Conservation (phyloP, 345 rosid species). For the Aquilaria yunnanensis region DNA sequence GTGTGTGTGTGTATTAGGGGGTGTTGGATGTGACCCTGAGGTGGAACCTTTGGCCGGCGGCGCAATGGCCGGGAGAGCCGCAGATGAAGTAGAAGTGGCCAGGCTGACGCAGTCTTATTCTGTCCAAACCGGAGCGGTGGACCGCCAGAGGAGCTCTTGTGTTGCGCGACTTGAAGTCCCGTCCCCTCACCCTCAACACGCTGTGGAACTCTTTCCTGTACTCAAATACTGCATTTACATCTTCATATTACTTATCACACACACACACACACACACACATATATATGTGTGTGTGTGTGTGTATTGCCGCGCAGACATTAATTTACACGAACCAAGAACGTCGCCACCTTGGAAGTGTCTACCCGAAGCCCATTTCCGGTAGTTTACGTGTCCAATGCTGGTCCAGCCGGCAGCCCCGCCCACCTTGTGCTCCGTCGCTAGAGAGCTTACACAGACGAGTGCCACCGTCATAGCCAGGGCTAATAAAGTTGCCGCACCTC, state of each 20-base stretch:
- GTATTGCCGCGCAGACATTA: too few species aligned
- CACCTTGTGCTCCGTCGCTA: slow-evolving; percentile 15
- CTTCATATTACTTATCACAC: too few species aligned
- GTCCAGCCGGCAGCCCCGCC: slow-evolving; percentile 26
- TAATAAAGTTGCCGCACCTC: background rate
- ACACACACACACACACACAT: too few species aligned
- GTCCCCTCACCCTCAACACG: slow-evolving; percentile 12
- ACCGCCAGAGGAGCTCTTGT: slow-evolving; percentile 2
- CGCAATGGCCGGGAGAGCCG: slow-evolving; percentile 14
- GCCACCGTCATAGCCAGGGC: background rate
- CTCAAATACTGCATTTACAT: slow-evolving; percentile 11
- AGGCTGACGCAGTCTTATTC: background rate
- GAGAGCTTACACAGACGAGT: background rate
- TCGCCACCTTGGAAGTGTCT: slow-evolving; percentile 12
- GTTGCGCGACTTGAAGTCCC: slow-evolving; percentile 7
- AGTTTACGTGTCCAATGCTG: slow-evolving; percentile 15
- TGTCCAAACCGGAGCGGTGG: slow-evolving; percentile 12
- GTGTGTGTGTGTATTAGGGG: too few species aligned
- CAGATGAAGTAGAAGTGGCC: slow-evolving; percentile 17
- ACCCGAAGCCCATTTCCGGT: slow-evolving; percentile 17
- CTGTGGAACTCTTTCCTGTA: slow-evolving; percentile 6
- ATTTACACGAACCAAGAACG: slow-evolving; percentile 3
- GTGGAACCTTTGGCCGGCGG: slow-evolving; percentile 10
- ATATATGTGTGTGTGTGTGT: too few species aligned
- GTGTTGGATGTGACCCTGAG: too few species aligned